These are phyloP conservation scores for Puccinia hordei DNA, from an alignment of 1,284 basidiomycete species.

Conservation along the genomic window DNA sequence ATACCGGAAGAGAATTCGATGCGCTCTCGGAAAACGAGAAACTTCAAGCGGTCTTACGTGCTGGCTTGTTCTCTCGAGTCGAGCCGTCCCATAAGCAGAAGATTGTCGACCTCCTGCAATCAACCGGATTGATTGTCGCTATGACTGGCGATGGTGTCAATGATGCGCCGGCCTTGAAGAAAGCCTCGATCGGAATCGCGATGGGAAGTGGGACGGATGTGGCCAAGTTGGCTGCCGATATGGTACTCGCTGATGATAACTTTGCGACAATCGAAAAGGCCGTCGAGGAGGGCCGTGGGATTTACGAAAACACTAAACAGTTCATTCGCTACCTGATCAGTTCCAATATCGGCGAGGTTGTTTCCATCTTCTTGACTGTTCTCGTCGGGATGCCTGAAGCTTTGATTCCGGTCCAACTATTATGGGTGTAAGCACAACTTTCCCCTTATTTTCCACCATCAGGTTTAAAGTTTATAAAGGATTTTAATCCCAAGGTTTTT, in stretches of 20 bases:
- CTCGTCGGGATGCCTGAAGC: conserved; percentile 98
- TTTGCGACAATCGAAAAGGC: conserved; percentile 62
- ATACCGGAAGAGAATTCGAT: conserved; percentile 90
- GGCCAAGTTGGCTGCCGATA: conserved; percentile 61
- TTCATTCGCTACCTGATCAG: conserved; percentile 80
- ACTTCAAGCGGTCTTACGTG: conserved; percentile 77
- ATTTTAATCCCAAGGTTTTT: too few species aligned
- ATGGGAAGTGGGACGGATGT: conserved; percentile 62
- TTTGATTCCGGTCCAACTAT: conserved; percentile 91
- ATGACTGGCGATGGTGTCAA: conserved; percentile 87
- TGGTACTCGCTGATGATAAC: conserved; percentile 63
- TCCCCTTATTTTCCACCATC: background rate
- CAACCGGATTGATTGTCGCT: conserved; percentile 88
- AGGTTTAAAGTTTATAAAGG: too few species aligned
- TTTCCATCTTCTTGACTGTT: conserved; percentile 96
- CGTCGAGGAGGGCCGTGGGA: conserved; percentile 85
- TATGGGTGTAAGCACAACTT: conserved; percentile 72
- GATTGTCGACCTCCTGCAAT: conserved; percentile 92
- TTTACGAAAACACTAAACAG: conserved; percentile 99
- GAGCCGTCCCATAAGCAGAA: conserved; percentile 94
- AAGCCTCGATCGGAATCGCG: conserved; percentile 62
- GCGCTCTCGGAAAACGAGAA: conserved; percentile 77
- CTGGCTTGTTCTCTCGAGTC: conserved; percentile 86
- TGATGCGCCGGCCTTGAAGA: conserved; percentile 62
- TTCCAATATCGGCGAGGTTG: conserved; percentile 97